A percentile compares a stretch with the other conserved stretches of the same genome.
Evolutionary conservation across 768 basidiomycete species (phyloP).

Genomic region (Plicaturopsis crispa): DNA sequence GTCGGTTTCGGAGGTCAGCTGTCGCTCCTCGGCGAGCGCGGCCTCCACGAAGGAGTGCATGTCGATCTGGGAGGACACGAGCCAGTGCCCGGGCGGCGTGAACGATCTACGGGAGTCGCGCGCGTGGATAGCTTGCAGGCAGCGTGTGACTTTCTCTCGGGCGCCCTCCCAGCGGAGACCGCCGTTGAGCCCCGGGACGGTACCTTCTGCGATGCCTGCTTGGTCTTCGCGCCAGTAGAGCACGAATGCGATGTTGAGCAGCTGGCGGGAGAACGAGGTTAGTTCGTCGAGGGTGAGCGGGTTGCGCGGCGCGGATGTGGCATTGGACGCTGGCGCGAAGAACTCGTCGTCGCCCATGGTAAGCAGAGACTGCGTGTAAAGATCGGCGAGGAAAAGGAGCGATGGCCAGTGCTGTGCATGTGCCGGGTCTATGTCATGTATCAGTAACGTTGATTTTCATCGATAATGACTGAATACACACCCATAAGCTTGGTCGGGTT

Average conservation of each 20-base stretch:
- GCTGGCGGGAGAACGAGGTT: slow-evolving; percentile 59
- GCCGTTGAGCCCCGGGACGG: slow-evolving; percentile 31
- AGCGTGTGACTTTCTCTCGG: slow-evolving; percentile 67
- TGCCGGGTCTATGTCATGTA: slow-evolving; percentile 29
- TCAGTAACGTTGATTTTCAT: not conserved
- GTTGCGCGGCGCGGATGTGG: slow-evolving; percentile 41
- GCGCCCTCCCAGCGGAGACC: slow-evolving; percentile 59
- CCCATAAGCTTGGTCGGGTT: slow-evolving; percentile 17
- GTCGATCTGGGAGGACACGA: slow-evolving; percentile 56
- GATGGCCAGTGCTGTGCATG: slow-evolving; percentile 51
- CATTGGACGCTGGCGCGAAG: slow-evolving; percentile 41
- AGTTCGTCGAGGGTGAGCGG: slow-evolving; percentile 82
- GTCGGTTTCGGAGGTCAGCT: slow-evolving; percentile 24
- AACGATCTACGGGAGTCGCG: slow-evolving; percentile 85
- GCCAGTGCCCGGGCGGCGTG: slow-evolving; percentile 80
- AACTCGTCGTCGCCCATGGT: slow-evolving; percentile 98
- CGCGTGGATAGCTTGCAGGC: slow-evolving; percentile 76
- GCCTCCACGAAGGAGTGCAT: slow-evolving; percentile 76
- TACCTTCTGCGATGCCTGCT: slow-evolving; percentile 18
- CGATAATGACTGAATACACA: slow-evolving; percentile 6
- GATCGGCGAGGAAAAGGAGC: slow-evolving; percentile 68
- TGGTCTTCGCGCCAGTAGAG: slow-evolving; percentile 62
- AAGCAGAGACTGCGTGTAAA: slow-evolving; percentile 78
- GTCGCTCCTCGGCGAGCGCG: slow-evolving; percentile 73
- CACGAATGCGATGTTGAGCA: slow-evolving; percentile 79